Conservation (phyloP, 768 basidiomycete species). For the Pleurotus sapidus region DNA sequence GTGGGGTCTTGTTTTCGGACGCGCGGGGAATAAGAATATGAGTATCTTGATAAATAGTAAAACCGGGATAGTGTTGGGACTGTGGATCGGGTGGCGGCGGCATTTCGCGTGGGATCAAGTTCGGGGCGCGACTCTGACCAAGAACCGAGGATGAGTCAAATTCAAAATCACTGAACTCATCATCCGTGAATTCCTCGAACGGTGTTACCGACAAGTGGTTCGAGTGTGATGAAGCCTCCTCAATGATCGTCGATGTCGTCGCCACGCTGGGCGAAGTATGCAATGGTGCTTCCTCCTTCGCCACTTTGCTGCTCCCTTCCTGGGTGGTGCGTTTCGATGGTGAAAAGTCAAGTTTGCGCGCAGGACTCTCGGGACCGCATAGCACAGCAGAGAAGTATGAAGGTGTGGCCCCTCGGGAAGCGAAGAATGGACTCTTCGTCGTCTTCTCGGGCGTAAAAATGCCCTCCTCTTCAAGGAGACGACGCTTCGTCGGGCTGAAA, state of each 20-base stretch:
- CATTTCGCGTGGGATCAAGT: slow-evolving; percentile 19
- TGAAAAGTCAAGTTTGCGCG: slow-evolving; percentile 53
- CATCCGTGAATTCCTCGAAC: slow-evolving; percentile 6
- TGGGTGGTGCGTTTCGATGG: slow-evolving; percentile 24
- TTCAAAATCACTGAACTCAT: not conserved
- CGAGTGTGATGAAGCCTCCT: not conserved
- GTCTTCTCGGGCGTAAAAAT: slow-evolving; percentile 36
- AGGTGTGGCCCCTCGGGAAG: slow-evolving; percentile 19
- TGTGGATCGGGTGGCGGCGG: slow-evolving; percentile 31
- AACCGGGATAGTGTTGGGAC: slow-evolving; percentile 47
- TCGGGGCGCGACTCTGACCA: slow-evolving; percentile 5
- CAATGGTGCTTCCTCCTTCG: slow-evolving; percentile 6
- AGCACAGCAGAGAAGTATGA: slow-evolving; percentile 22
- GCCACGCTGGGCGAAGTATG: slow-evolving; percentile 8
- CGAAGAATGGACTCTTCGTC: slow-evolving; percentile 30
- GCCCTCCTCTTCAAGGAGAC: slow-evolving; percentile 57
- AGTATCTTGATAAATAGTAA: slow-evolving; percentile 14
- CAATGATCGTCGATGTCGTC: not conserved
- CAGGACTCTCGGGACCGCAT: slow-evolving; percentile 37
- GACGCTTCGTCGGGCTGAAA: slow-evolving; percentile 66
- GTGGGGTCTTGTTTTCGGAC: slow-evolving; percentile 9
- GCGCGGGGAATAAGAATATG: slow-evolving; percentile 10
- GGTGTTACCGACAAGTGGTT: not conserved
- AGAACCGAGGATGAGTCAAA: not conserved
- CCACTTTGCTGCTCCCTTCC: not conserved